Base-by-base conservation (phyloP, 805 yeast genomes). In the Pichia rugopelliculosa region DNA sequence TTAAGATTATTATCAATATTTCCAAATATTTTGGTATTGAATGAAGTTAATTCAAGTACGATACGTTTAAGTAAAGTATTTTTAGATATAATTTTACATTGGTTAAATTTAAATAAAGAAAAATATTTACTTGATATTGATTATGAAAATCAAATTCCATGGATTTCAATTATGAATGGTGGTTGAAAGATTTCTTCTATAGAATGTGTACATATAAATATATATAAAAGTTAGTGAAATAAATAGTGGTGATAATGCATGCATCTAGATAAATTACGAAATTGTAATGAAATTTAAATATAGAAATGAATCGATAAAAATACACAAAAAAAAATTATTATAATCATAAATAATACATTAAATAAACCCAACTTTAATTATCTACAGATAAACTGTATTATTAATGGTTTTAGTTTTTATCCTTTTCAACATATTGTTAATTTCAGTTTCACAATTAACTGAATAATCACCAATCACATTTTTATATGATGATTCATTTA, bases 1-100 rank as follows among this genome's bases (percentile, higher is more conserved):
- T 66, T 91, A 50, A 71, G 99, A 53, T 66, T 91, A 48, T 70
- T 89, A 53, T 83, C 87, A 15, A 72, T 86, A 1, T 66, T 93
- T 39, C 98, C 99, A 0, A 93, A 88, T 11, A 67, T 89, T n/a
- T 74, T 90, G 46, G 75, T 87, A 0, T 82, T 81, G 53, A 80
- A 96, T 1, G 68, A 80, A 9, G 85, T 89, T 89, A 96, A 89
- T 57, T 72, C 76, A n/a, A 82, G 80, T 49, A 79, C 89, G 46
- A 67, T 84, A 6, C 71, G 69, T 7, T 74, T 75, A 17, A 63
- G 87, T 50, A 71, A 79, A 50, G 69, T 66, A 10, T 79, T 81
- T 50, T 56, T 82, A 48, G 83, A 77, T 46, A 73, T 66, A 24
- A 66, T 87, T 17, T 61, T 84, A 50, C 61, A 62, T 46, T 87